These are phyloP conservation scores for Aureobasidium sp. DNA, from an alignment of 2,329 filamentous ascomycete genomes.

Conservation along the genomic window DNA sequence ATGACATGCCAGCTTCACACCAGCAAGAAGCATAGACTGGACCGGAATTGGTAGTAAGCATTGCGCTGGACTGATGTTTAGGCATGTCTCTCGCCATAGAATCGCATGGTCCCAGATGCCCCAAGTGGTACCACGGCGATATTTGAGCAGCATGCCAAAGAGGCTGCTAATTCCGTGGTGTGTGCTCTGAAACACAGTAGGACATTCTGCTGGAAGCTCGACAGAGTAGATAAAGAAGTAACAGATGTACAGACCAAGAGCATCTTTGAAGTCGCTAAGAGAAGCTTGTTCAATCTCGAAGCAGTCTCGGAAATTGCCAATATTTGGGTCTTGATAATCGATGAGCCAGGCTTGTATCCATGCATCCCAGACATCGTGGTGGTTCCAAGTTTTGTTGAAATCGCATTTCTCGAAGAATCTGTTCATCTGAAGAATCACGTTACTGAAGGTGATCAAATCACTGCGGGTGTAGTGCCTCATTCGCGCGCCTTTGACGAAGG, in stretches of 20 bases:
- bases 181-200: conserved; percentile 47
- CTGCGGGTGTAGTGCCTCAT: conserved; percentile 34
- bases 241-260: conserved; percentile 29
- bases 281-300: conserved; percentile 28
- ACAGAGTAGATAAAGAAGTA: conserved; percentile 44
- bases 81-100: conserved; percentile 41
- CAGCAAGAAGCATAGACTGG: conserved; percentile 30
- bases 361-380: conserved; percentile 34
- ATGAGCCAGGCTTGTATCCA: conserved; percentile 42
- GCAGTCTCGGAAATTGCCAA: conserved; percentile 21
- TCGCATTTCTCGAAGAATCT: conserved; percentile 43
- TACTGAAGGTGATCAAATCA: conserved; percentile 38
- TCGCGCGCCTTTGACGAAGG: conserved; percentile 43
- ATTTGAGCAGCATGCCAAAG: conserved; percentile 48
- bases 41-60: conserved; percentile 33
- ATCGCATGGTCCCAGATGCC: conserved; percentile 54
- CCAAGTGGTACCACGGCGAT: conserved; percentile 45
- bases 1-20: conserved; percentile 33
- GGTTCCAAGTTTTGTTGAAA: conserved; percentile 41
- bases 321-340: conserved; percentile 32
- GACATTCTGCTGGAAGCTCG: conserved; percentile 40
- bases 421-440: conserved; percentile 42
- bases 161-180: conserved; percentile 48
- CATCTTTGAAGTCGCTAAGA: conserved; percentile 25
- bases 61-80: conserved; percentile 28